Evolutionary conservation across 345 rosid genomes (phyloP), one percentile per base, ranked within the genome.

Genomic region (Sonneratia caseolaris): DNA sequence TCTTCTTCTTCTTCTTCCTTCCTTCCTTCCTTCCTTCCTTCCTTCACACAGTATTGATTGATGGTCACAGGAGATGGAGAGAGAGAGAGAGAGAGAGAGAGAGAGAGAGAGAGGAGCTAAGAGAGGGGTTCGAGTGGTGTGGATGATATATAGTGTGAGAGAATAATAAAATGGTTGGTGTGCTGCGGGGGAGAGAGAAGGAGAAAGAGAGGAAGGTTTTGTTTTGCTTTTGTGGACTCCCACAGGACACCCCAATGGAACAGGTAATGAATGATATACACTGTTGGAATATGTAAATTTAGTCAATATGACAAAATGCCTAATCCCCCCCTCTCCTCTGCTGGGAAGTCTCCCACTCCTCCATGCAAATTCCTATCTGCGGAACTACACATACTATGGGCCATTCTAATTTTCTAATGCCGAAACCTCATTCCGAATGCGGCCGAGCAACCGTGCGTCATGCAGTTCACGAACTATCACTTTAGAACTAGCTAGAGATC

Each of bases 71-170:
- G 51, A 13, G 51, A 47, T 61, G 38, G 43, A 77, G 70, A 37
- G 68, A 71, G 64, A 75, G 45, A 35, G 62, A 64, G 37, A 14
- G n/a, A 45, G 49, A 76, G 70, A 37, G 68, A 71, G 64, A 75
- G 42, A 35, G 64, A 65, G 38, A 15, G 45, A 45, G 70, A 82
- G 80, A 75, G 78, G 72, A 68, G 16, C 19, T 51, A 42, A 64
- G 71, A 82, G 81, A 75, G 76, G 72, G 72, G 10, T 18, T 40
- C 38, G 66, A 56, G 66, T 27, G 59, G 57, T 48, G 70, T 38
- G 55, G 66, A 37, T 72, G 66, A 72, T 72, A 72, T 65, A 72
- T 72, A 72, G 69, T 10, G 10, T 14, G 51, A 43, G 55, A 22
- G 65, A 64, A 64, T 27, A n/a, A 64, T 61, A 43, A 62, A 40